Evolutionary conservation across 1,284 basidiomycete genomes (phyloP).

Genomic region (Phylloboletellus chloephorus): DNA sequence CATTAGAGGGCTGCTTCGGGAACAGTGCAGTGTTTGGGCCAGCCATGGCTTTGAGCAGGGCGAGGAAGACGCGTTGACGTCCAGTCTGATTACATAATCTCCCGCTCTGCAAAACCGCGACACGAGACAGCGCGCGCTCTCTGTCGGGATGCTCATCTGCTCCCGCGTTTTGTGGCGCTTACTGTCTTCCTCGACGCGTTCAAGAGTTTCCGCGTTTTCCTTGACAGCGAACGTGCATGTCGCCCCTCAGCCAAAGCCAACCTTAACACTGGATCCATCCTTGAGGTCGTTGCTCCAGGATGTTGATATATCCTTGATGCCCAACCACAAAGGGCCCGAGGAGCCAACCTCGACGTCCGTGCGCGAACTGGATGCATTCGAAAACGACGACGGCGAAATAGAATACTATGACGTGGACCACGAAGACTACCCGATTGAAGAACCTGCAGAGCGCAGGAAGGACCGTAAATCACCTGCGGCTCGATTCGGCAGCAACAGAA

Average conservation of each 20-base stretch:
- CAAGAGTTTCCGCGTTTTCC: constrained; percentile 16
- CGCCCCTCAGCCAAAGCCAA: constrained; percentile 37
- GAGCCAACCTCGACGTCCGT: constrained; percentile 12
- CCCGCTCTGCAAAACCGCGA: background rate
- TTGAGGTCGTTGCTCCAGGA: constrained; percentile 56
- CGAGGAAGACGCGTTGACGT: background rate
- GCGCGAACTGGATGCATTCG: constrained; percentile 53
- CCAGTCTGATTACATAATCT: constrained; percentile 23
- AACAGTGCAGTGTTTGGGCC: constrained; percentile 9
- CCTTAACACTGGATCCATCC: constrained; percentile 59
- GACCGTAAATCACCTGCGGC: constrained; percentile 77
- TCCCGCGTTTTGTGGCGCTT: constrained; percentile 22
- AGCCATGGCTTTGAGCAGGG: constrained; percentile 17
- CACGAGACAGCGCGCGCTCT: background rate
- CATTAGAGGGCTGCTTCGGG: constrained; percentile 6
- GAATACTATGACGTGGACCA: constrained; percentile 24
- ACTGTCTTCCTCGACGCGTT: constrained; percentile 21
- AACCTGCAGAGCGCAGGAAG: constrained; percentile 34
- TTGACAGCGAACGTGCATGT: constrained; percentile 16
- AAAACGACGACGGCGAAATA: constrained; percentile 28
- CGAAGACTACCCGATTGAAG: constrained; percentile 25
- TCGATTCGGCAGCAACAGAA: constrained; percentile 63
- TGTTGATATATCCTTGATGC: constrained; percentile 57
- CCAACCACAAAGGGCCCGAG: constrained; percentile 31
- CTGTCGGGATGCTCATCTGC: constrained; percentile 21